Evolutionary conservation across 1,284 basidiomycete genomes (phyloP), one percentile per base, ranked within the genome.

Genomic region (Puccinia brachypodii): DNA sequence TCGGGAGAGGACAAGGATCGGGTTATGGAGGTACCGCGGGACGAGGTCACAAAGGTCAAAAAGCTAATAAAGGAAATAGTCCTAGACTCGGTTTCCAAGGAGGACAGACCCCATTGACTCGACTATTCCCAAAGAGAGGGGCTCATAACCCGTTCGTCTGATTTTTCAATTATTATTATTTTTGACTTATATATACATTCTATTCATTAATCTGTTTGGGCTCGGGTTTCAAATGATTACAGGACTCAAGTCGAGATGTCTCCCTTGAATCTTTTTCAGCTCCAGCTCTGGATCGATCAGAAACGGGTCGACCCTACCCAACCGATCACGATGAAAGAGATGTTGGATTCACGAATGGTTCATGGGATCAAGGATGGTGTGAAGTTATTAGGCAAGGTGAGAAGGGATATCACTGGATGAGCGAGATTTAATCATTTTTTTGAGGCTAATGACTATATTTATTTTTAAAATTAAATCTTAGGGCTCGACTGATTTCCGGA

Each of bases 41-140:
- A 83, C 91, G 94, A 79, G 96, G 96, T 88, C 91, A 94, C 87
- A 99, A 99, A 86, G 96, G 96, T 85, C 95, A 97, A 87, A 96
- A 96, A 83, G 92, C 96, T 62, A 91, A 96, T 81, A 91, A 93
- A 28, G 96, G 96, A 6, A 92, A 94, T 84, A 94, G 95, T n/a
- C 86, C 38, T 13, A 74, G 78, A 22, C 79, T 83, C 3, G 91
- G 92, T 7, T 99, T 98, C 84, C 96, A 97, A 87, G 96, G 96
- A 85, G 96, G 96, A 84, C 96, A 98, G 87, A 98, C 95, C 31
- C 94, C 96, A 8, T 90, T 99, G 81, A 92, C 92, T n/a, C 92
- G 95, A 84, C 89, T 92, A 68, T 94, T 96, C 86, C 96, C 96
- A 11, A 99, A 99, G 89, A 90, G 92, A 69, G 96, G 96, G 66